Conservation (phyloP, 306 rosid species). For the Fagus crenata region DNA sequence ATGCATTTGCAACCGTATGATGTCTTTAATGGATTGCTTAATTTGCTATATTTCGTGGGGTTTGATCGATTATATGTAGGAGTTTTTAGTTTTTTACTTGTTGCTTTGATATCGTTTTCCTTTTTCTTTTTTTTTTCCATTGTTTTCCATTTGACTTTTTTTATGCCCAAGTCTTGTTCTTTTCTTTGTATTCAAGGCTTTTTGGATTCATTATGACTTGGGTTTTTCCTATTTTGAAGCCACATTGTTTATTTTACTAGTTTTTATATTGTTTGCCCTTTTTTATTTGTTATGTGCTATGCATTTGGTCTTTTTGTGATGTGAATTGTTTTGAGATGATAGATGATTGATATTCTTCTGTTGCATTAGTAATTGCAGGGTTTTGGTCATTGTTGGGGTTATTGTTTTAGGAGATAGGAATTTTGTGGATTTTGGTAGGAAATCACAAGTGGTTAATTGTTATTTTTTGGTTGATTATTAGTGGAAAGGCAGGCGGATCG, state of each 20-base stretch:
- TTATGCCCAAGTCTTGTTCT: background rate
- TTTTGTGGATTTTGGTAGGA: background rate
- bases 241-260: constrained; percentile 16
- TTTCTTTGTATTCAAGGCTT: constrained; percentile 19
- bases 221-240: constrained; percentile 26
- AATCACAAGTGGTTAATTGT: constrained; percentile 11
- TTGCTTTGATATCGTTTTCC: constrained; percentile 3
- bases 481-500: constrained; percentile 19
- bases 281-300: background rate
- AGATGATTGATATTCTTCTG: background rate
- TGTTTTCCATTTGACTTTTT: background rate
- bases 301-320: background rate
- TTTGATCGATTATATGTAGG: constrained; percentile 9
- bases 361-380: constrained; percentile 36
- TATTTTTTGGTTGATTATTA: constrained; percentile 20
- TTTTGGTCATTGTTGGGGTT: constrained; percentile 23
- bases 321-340: background rate
- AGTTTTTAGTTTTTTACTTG: background rate
- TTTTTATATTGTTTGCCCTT: background rate
- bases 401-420: background rate
- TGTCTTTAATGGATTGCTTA: constrained; percentile 2
- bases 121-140: background rate
- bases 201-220: constrained; percentile 8
- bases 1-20: constrained; percentile 1
- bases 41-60: constrained; percentile 24